phyloP scores from a whole-genome alignment of 2,329 filamentous ascomycete species.

The Escovopsis sp. region DNA sequence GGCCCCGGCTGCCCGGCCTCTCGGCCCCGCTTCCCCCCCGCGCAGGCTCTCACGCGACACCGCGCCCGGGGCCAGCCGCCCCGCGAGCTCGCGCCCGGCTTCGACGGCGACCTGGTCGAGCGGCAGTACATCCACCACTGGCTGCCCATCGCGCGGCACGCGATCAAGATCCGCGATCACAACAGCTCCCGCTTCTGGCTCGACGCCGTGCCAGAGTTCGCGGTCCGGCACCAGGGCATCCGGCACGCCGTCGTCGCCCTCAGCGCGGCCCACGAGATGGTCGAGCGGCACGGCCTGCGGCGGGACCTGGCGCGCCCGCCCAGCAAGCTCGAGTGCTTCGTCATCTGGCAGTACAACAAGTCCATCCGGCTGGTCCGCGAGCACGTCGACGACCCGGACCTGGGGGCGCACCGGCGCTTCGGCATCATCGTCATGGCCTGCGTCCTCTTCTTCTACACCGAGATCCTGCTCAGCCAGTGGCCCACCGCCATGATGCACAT shows the following conservation, averaged over 20 bases:
- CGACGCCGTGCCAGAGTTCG: conserved; percentile 16
- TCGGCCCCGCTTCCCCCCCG: too few relatives aligned
- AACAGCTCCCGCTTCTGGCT: conserved; percentile 18
- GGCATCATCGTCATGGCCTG: conserved; percentile 18
- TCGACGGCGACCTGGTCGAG: conserved; percentile 20
- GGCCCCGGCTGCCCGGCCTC: too few relatives aligned
- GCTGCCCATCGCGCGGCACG: conserved; percentile 15
- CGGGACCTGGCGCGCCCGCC: conserved; percentile 7
- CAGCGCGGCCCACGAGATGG: conserved; percentile 17
- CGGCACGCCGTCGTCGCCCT: conserved; percentile 21
- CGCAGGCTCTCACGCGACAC: too few relatives aligned
- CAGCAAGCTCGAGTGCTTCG: conserved; percentile 20
- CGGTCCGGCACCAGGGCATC: conserved; percentile 15
- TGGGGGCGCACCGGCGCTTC: conserved; percentile 5
- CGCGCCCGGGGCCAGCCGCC: background rate
- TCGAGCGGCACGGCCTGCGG: conserved; percentile 6
- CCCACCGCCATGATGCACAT: conserved; percentile 14
- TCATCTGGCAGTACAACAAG: conserved; percentile 24
- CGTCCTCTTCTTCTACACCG: conserved; percentile 18
- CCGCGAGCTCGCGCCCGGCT: conserved; percentile 16
- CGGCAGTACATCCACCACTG: conserved; percentile 22
- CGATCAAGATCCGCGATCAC: conserved; percentile 15
- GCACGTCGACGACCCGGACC: background rate
- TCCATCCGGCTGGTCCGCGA: conserved; percentile 20
- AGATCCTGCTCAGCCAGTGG: conserved; percentile 15